Base-by-base conservation (phyloP, 805 yeast species). In the Myxozyma melibiosi region DNA sequence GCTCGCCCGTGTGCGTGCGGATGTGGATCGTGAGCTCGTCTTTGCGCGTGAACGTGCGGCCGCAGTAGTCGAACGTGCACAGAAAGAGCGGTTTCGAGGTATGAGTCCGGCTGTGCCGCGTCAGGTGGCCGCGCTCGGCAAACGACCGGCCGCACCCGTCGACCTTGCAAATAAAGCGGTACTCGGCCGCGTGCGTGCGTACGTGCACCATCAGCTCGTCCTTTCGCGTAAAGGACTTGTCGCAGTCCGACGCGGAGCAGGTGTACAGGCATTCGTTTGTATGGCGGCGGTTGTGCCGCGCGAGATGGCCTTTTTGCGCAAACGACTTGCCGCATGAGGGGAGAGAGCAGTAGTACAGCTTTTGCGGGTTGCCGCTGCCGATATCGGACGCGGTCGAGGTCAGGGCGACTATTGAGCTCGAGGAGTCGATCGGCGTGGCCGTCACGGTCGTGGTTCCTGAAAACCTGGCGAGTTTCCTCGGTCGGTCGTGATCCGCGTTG, bases 1-100 rank as follows among this genome's bases (percentile, higher is more conserved):
- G 87, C 66, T 90, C 97, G 2, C 97, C 97, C 1, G 92, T 83
- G 70, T 92, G 98, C 2, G 81, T 84, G 51, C 97, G 76, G 74
- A 80, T 71, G 71, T 94, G 99, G 71, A 89, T 96, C 44, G 82
- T 65, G 24, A 87, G 73, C 41, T 80, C 85, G 13, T 76, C 76
- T 55, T 85, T 85, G 61, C 81, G 83, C 2, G 78, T 76, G 65
- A 82, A 86, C 28, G 77, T 73, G 0, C 73, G 73, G 4, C 73
- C 69, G 18, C 70, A 68, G 49, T 74, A 88, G 54, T 80, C 80
- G 30, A 57, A 57, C 40, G 33, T 39, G 91, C 95, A 88, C 35
- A 82, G 71, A 60, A 78, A 82, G n/a, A 78, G 71, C 11, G 76
- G 57, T 13, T 58, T 46, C 34, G 47, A 41, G 62, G 84, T 83